Base-by-base conservation (phyloP, 164 flowering plant species). In the Kalanchoe fedtschenkoi region DNA sequence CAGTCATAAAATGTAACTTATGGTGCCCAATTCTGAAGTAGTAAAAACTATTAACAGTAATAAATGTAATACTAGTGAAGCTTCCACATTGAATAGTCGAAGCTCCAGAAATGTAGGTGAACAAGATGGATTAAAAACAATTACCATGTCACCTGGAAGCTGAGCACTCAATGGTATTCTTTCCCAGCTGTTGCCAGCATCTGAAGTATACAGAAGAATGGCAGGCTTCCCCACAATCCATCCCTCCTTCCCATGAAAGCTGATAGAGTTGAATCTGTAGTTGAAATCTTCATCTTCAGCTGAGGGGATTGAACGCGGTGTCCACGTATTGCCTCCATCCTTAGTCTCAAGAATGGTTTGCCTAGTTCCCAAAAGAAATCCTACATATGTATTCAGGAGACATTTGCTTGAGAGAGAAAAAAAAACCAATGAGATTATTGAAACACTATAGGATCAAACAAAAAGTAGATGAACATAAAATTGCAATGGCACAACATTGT, bases 281-380 rank as follows among this genome's bases (percentile, higher is more conserved):
- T 93, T 93, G 65, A 93, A 93, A 79, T 93, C 98, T 67, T 93
- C 98, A 38, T 93, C 98, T 71, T 93, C 98, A 6, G 98, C 98
- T 5, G 98, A 83, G 24, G 93, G 75, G 56, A 93, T 88, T 6
- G 97, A 86, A n/a, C 97, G 91, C n/a, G 89, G 85, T 46, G 47
- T 77, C 98, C 98, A 89, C 29, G 90, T 89, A 71, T 67, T 74
- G 56, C 98, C 98, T 21, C 95, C 97, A 76, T 93, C 98, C 73
- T 90, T 93, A 1, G 98, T 93, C 82, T 93, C 97, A 81, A 89
- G 63, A 26, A 93, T 63, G n/a, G 98, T 93, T 66, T 93, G 98
- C 75, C 97, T 82, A 0, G 98, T 93, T 64, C 98, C 98, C 80
- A 93, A 59, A 5, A 93, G 75, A 70, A 93, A 89, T 29, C 98